Evolutionary conservation across 2,329 filamentous ascomycete genomes (phyloP).

Genomic region (Fusarium sp.): DNA sequence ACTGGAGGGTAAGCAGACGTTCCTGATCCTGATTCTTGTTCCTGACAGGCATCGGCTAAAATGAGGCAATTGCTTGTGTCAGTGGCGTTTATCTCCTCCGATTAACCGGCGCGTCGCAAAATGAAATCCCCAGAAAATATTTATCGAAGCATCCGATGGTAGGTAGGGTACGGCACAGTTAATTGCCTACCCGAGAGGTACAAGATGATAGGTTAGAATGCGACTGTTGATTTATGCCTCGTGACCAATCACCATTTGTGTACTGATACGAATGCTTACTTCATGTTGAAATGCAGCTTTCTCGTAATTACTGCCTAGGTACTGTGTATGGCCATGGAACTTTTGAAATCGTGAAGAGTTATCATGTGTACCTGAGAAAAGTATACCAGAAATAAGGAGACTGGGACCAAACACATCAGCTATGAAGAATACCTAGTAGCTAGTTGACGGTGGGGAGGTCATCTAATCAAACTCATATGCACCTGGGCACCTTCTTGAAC

Average conservation of each 20-base stretch:
- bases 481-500: not conserved
- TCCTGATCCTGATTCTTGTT: constrained; percentile 5
- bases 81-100: constrained; percentile 20
- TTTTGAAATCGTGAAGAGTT: constrained; percentile 1
- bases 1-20: constrained; percentile 4
- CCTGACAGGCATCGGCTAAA: constrained; percentile 29
- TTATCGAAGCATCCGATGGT: constrained; percentile 9
- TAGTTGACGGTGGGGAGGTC: too few species aligned
- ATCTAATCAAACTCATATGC: not conserved
- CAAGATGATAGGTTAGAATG: not conserved
- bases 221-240: not conserved
- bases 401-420: not conserved
- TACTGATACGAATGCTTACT: not conserved
- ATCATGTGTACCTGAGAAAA: not conserved
- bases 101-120: constrained; percentile 17
- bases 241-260: constrained; percentile 3
- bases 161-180: constrained; percentile 3
- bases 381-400: not conserved
- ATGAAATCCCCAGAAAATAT: constrained; percentile 7
- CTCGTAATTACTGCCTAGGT: not conserved
- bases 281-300: constrained; percentile 1
- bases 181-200: not conserved
- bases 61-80: constrained; percentile 18
- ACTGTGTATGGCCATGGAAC: not conserved
- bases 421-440: too few species aligned